A percentile compares a stretch with the other conserved stretches of the same genome.
Evolutionary conservation across 306 rosid species (phyloP).

Genomic region (Leucaena leucocephala): DNA sequence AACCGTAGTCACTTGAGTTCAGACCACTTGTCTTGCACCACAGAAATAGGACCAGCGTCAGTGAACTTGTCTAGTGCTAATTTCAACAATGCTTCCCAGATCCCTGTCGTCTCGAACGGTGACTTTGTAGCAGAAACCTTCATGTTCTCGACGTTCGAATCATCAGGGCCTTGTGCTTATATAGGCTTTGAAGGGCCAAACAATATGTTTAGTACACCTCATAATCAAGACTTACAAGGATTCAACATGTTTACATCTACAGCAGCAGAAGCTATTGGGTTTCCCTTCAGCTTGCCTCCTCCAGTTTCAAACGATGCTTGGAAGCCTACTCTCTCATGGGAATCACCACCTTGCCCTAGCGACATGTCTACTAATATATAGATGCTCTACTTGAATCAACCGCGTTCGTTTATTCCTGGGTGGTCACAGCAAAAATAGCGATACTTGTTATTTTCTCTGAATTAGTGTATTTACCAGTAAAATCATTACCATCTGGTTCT

Average conservation of each 20-base stretch:
- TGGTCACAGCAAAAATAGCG: neutral
- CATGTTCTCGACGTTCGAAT: slow-evolving; percentile 51
- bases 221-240: slow-evolving; percentile 50
- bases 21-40: slow-evolving; percentile 51
- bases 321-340: slow-evolving; percentile 56
- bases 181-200: slow-evolving; percentile 54
- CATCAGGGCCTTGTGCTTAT: slow-evolving; percentile 43
- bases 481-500: slow-evolving; percentile 44
- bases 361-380: slow-evolving; percentile 60
- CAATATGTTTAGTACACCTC: slow-evolving; percentile 44
- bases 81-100: slow-evolving; percentile 41
- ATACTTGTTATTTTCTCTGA: slow-evolving; percentile 2
- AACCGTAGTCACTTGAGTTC: slow-evolving; percentile 44
- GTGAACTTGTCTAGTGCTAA: slow-evolving; percentile 32
- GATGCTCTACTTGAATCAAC: slow-evolving; percentile 47
- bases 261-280: slow-evolving; percentile 49
- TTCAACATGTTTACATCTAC: slow-evolving; percentile 20
- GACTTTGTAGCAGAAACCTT: slow-evolving; percentile 42
- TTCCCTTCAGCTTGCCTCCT: slow-evolving; percentile 68
- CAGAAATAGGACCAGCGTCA: slow-evolving; percentile 44
- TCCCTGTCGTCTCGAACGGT: slow-evolving; percentile 41
- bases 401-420: neutral
- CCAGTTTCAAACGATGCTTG: slow-evolving; percentile 51
- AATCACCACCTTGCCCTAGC: slow-evolving; percentile 54
- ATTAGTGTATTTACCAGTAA: slow-evolving; percentile 48